Evolutionary conservation across 768 basidiomycete species (phyloP).

Genomic region (Leccinum imitatum): DNA sequence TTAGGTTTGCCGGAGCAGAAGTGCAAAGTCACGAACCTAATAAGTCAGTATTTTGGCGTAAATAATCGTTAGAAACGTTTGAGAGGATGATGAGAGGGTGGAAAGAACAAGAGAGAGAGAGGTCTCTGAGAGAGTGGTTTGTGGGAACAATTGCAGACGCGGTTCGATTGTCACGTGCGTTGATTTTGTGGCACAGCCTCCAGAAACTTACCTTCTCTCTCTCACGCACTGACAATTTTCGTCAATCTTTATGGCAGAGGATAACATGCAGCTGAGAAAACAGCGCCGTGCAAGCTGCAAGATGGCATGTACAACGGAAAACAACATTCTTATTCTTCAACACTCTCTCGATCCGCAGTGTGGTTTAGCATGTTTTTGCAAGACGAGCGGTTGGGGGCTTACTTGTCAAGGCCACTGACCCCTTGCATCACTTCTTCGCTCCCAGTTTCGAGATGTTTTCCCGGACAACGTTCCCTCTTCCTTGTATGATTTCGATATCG

Average conservation of each 20-base stretch:
- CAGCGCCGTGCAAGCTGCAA: neutral
- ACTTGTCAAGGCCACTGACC: neutral
- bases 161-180: constrained; percentile 36
- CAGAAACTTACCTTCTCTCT: too few relatives aligned
- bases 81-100: constrained; percentile 10
- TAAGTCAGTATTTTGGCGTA: constrained; percentile 12
- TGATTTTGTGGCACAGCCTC: constrained; percentile 21
- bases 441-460: constrained; percentile 25
- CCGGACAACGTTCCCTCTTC: constrained; percentile 18
- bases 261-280: neutral
- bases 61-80: constrained; percentile 18
- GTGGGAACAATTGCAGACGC: constrained; percentile 25
- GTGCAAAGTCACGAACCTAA: constrained; percentile 13
- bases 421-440: constrained; percentile 9
- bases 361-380: neutral
- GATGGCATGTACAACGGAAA: neutral
- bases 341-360: neutral
- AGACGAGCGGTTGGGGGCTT: neutral
- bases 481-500: constrained; percentile 19
- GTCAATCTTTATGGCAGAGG: neutral
- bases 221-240: too few relatives aligned
- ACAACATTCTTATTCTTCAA: neutral
- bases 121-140: constrained; percentile 11
- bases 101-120: constrained; percentile 4
- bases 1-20: neutral